A percentile compares a stretch with the other conserved stretches of the same genome.
phyloP scores from a whole-genome alignment of 2,329 filamentous ascomycete genomes.

The Cercospora berteroae region DNA sequence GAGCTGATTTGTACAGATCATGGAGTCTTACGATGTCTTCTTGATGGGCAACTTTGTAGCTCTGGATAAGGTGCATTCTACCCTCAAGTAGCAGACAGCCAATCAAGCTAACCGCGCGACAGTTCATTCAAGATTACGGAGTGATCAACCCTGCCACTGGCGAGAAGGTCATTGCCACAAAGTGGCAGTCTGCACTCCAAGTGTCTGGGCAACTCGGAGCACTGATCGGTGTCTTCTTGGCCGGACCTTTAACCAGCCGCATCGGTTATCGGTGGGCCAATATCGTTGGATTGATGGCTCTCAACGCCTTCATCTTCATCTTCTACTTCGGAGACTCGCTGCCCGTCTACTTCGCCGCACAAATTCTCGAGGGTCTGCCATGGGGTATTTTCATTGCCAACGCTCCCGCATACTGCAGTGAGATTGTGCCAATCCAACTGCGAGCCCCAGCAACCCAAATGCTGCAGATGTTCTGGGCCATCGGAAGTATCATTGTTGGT shows the following conservation, averaged over 20 bases:
- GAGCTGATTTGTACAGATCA: conserved; percentile 50
- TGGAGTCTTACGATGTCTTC: conserved; percentile 65
- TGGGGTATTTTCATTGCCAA: conserved; percentile 68
- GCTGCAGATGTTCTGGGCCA: conserved; percentile 66
- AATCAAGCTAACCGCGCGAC: not conserved
- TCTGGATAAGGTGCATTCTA: conserved; percentile 32
- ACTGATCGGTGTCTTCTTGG: conserved; percentile 58
- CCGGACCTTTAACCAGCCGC: conserved; percentile 59
- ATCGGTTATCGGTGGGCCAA: conserved; percentile 62
- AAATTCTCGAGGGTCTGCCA: conserved; percentile 61
- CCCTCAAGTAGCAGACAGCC: not conserved
- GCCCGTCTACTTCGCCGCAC: conserved; percentile 50
- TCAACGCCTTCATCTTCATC: conserved; percentile 61
- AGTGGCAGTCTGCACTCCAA: conserved; percentile 60
- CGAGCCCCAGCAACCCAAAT: conserved; percentile 60
- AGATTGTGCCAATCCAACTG: conserved; percentile 60
- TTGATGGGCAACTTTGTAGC: conserved; percentile 61
- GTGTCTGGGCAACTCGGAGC: conserved; percentile 58
- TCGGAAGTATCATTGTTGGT: conserved; percentile 61
- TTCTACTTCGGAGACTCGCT: conserved; percentile 57
- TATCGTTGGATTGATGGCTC: conserved; percentile 53
- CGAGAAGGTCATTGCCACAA: conserved; percentile 47
- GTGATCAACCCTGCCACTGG: conserved; percentile 34
- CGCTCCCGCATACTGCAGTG: conserved; percentile 61
- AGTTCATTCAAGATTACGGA: conserved; percentile 45